phyloP scores from a whole-genome alignment of 2,329 filamentous ascomycete species.

The Colletotrichum liaoningense region DNA sequence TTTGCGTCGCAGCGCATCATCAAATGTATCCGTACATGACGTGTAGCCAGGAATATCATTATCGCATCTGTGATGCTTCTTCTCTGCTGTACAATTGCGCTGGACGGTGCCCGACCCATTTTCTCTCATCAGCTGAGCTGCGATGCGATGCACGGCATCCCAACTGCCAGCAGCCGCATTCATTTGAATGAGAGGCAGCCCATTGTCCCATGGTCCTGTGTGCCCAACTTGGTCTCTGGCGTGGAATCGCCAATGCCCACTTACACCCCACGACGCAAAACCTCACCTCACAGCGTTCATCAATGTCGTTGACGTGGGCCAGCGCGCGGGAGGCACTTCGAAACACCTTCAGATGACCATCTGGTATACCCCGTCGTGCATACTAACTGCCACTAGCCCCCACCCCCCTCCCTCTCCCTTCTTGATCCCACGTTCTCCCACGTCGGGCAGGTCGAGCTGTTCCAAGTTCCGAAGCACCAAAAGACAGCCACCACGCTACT shows the following conservation, averaged over 20 bases:
- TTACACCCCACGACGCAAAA: slow-evolving; percentile 7
- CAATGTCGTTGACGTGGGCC: not conserved
- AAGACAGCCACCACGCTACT: slow-evolving; percentile 8
- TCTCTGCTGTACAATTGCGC: not conserved
- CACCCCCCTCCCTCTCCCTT: not conserved
- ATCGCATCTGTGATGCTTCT: not conserved
- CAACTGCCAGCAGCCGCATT: not conserved
- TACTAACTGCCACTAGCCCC: slow-evolving; percentile 10
- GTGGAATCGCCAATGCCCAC: not conserved
- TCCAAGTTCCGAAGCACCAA: not conserved
- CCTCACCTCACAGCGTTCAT: not conserved
- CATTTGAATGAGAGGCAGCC: not conserved
- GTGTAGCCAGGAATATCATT: not conserved
- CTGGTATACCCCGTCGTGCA: not conserved
- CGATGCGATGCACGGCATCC: slow-evolving; percentile 14
- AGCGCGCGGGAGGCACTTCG: not conserved
- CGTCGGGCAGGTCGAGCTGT: slow-evolving; percentile 17
- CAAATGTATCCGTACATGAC: not conserved
- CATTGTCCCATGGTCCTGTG: not conserved
- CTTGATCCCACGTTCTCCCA: slow-evolving; percentile 10
- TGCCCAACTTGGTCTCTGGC: not conserved
- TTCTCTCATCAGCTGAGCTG: not conserved
- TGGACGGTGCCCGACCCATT: not conserved
- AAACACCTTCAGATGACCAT: slow-evolving; percentile 26
- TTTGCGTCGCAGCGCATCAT: not conserved